Evolutionary conservation across 495 filamentous ascomycete species (phyloP).

Genomic region (Daldinia grandis): DNA sequence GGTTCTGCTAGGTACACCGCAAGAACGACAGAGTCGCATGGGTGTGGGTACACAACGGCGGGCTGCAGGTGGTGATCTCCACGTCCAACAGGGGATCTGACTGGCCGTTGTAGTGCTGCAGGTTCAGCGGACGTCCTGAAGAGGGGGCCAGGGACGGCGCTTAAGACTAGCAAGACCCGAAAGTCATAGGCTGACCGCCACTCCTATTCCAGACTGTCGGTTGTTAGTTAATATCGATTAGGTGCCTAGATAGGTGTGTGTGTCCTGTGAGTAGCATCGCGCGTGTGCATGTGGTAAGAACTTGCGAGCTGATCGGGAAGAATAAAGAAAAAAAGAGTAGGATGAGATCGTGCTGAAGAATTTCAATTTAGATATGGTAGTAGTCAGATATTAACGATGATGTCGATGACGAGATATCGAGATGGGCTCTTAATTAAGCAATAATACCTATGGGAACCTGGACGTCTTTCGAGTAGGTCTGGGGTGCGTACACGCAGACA

Average conservation of each 20-base stretch:
- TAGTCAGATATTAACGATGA: constrained; percentile 4
- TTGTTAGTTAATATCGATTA: background rate
- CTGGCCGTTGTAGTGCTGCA: constrained; percentile 32
- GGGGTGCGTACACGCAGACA: background rate
- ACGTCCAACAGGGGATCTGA: constrained; percentile 27
- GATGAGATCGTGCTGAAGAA: constrained; percentile 21
- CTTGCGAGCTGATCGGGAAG: constrained; percentile 23
- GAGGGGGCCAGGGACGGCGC: constrained; percentile 12
- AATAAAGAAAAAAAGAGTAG: background rate
- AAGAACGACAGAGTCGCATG: constrained; percentile 32
- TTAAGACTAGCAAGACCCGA: constrained; percentile 29
- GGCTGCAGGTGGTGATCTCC: constrained; percentile 28
- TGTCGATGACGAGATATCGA: constrained; percentile 3
- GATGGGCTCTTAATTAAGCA: background rate
- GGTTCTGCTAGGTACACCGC: constrained; percentile 44
- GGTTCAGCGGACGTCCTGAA: constrained; percentile 27
- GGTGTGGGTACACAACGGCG: constrained; percentile 31
- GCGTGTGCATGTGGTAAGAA: constrained; percentile 18
- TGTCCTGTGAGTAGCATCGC: constrained; percentile 24
- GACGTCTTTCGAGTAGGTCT: background rate
- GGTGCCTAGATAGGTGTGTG: background rate
- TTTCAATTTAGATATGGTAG: constrained; percentile 7
- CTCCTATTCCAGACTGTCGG: constrained; percentile 40
- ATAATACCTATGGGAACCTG: background rate
- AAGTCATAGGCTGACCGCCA: constrained; percentile 49